Conservation (phyloP, 2,329 filamentous ascomycete genomes). For the Claviceps citrina region DNA sequence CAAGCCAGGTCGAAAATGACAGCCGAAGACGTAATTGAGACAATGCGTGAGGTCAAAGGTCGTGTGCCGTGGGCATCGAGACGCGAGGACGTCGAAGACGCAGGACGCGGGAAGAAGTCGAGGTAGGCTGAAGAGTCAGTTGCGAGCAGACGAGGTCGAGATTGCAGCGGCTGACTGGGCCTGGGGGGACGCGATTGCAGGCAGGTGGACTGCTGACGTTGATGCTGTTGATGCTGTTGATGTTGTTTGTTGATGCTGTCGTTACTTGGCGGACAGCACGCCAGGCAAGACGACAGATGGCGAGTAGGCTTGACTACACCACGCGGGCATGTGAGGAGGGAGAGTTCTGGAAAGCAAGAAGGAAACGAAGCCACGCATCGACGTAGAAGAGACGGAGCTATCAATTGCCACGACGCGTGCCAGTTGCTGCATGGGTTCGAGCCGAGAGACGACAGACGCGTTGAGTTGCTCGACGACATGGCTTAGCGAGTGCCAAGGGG, state of each 20-base stretch:
- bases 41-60: neutral
- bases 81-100: neutral
- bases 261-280: neutral
- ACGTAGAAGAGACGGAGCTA: neutral
- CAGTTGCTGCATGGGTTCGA: neutral
- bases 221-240: neutral
- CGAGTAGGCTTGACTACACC: neutral
- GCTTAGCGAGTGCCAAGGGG: too few species aligned
- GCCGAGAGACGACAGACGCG: too few species aligned
- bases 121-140: neutral
- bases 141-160: neutral
- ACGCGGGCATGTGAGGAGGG: neutral
- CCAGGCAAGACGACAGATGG: neutral
- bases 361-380: neutral
- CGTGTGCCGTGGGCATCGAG: neutral
- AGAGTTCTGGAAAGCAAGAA: neutral
- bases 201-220: neutral
- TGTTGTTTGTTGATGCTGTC: neutral
- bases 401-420: constrained; percentile 1
- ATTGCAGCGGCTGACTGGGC: neutral
- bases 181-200: neutral
- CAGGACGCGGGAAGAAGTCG: neutral
- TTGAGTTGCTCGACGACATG: too few species aligned
- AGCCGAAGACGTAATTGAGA: neutral
- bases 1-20: neutral